Evolutionary conservation across 306 rosid species (phyloP).

Genomic region (Trifolium dubium): DNA sequence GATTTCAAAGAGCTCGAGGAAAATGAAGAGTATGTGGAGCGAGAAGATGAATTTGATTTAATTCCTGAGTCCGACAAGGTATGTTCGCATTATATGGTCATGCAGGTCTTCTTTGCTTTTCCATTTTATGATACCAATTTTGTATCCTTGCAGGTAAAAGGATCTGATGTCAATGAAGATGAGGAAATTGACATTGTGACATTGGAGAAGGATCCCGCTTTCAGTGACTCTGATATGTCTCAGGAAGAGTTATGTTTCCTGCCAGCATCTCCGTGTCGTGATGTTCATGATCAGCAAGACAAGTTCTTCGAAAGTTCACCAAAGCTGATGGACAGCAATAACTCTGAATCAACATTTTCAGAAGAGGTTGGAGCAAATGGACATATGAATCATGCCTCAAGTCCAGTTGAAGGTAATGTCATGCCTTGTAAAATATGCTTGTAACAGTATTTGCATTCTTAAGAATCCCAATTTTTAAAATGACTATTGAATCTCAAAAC

Average conservation of each 20-base stretch:
- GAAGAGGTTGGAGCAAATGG: conserved; percentile 88
- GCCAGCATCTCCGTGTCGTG: conserved; percentile 82
- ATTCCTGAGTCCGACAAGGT: conserved; percentile 91
- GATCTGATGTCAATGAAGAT: conserved; percentile 77
- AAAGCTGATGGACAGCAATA: conserved; percentile 73
- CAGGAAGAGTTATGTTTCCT: conserved; percentile 85
- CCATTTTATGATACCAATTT: conserved; percentile 4
- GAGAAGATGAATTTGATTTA: conserved; percentile 98
- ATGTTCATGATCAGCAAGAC: conserved; percentile 68
- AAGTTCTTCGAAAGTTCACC: conserved; percentile 76
- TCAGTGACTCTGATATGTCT: conserved; percentile 93
- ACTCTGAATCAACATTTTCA: conserved; percentile 90
- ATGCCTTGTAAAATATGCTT: conserved; percentile 10
- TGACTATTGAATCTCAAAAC: conserved; percentile 4
- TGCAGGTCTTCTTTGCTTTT: neutral
- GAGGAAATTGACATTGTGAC: conserved; percentile 85
- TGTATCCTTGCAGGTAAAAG: conserved; percentile 68
- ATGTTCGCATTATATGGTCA: conserved; percentile 21
- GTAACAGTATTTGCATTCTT: conserved; percentile 13
- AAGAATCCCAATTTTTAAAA: conserved; percentile 4
- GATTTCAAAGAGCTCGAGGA: conserved; percentile 99
- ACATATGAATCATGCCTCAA: conserved; percentile 68
- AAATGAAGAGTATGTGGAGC: conserved; percentile 91
- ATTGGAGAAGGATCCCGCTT: conserved; percentile 78
- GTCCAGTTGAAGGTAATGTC: conserved; percentile 84